Evolutionary conservation across 768 basidiomycete species (phyloP).

Genomic region (Tephrocybe sp.): DNA sequence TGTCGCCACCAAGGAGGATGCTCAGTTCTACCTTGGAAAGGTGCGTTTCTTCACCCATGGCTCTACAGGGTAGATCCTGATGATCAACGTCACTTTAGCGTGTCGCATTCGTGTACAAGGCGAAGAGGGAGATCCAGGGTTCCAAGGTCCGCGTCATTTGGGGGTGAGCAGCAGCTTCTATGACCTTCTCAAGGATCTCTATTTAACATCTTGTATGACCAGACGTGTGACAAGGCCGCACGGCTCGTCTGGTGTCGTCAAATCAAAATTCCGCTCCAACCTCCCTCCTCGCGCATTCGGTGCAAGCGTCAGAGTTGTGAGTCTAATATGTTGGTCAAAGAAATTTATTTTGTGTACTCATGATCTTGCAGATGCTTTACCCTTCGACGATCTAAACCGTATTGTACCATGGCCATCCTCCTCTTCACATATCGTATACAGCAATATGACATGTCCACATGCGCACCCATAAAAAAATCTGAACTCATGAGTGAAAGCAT

Average conservation of each 20-base stretch:
- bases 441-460: conserved; percentile 49
- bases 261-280: conserved; percentile 95
- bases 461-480: conserved; percentile 18
- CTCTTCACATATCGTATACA: conserved; percentile 38
- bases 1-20: conserved; percentile 89
- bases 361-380: conserved; percentile 76
- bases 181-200: not conserved
- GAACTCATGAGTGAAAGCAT: conserved; percentile 1
- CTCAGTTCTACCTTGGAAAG: conserved; percentile 99
- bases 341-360: conserved; percentile 8
- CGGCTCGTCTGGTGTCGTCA: conserved; percentile 93
- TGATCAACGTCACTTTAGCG: conserved; percentile 50
- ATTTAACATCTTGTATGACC: not conserved
- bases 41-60: conserved; percentile 41
- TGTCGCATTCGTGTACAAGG: conserved; percentile 97
- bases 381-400: conserved; percentile 75
- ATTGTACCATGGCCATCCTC: conserved; percentile 34
- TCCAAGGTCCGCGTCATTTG: conserved; percentile 98
- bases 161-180: conserved; percentile 61
- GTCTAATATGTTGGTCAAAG: conserved; percentile 28
- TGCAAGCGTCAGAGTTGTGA: conserved; percentile 86
- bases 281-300: conserved; percentile 95
- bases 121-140: conserved; percentile 91
- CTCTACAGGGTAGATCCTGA: not conserved
- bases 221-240: conserved; percentile 93